Percentiles rank a stretch among this genome's conserved stretches.
Evolutionary conservation across 768 basidiomycete genomes (phyloP).

Genomic region (Lentinula sp.): DNA sequence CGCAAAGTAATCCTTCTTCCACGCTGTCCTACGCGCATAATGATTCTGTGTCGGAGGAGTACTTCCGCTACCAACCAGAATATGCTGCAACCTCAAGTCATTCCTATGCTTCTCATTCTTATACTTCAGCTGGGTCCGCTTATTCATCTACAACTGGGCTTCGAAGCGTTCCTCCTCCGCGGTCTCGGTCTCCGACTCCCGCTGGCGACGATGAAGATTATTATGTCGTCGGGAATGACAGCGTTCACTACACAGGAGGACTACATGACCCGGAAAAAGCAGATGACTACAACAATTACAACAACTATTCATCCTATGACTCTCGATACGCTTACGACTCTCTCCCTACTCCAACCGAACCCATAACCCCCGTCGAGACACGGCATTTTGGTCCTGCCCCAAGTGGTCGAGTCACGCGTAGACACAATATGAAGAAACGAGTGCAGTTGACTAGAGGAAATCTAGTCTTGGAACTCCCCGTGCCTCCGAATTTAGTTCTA

Average conservation of each 20-base stretch:
- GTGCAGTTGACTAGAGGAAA: slow-evolving; percentile 86
- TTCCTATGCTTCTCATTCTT: slow-evolving; percentile 22
- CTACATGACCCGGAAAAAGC: slow-evolving; percentile 36
- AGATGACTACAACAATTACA: slow-evolving; percentile 15
- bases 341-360: slow-evolving; percentile 12
- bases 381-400: slow-evolving; percentile 89
- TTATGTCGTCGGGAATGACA: slow-evolving; percentile 47
- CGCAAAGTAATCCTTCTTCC: slow-evolving; percentile 17
- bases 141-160: slow-evolving; percentile 60
- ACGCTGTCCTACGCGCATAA: slow-evolving; percentile 12
- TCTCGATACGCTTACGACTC: slow-evolving; percentile 17
- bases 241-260: slow-evolving; percentile 48
- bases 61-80: slow-evolving; percentile 29
- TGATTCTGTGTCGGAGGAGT: slow-evolving; percentile 20
- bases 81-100: slow-evolving; percentile 27
- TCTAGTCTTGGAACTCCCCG: slow-evolving; percentile 76
- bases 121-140: slow-evolving; percentile 49
- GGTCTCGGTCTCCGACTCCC: slow-evolving; percentile 75
- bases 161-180: slow-evolving; percentile 38
- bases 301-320: slow-evolving; percentile 12
- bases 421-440: slow-evolving; percentile 72
- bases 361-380: slow-evolving; percentile 35
- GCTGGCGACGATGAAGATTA: slow-evolving; percentile 72
- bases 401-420: slow-evolving; percentile 65
- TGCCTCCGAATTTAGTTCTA: slow-evolving; percentile 80